Conservation (phyloP, 805 yeast species). For the Wickerhamiella azyma region DNA sequence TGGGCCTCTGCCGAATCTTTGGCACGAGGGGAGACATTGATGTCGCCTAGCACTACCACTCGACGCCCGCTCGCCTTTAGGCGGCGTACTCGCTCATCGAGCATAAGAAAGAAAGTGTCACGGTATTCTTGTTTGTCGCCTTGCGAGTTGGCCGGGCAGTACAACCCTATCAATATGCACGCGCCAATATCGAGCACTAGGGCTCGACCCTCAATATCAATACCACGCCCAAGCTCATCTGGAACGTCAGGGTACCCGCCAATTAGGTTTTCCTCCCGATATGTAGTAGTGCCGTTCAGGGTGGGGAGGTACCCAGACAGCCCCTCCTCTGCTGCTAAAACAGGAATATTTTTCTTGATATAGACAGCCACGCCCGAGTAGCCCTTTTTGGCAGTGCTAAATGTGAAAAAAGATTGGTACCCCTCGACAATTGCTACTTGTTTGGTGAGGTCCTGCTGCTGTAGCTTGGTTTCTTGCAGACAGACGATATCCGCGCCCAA, state of each 20-base stretch:
- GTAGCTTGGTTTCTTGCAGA: slow-evolving; percentile 73
- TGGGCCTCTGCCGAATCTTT: slow-evolving; percentile 71
- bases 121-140: slow-evolving; percentile 49
- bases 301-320: slow-evolving; percentile 46
- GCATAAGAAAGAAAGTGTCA: slow-evolving; percentile 42
- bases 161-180: slow-evolving; percentile 39
- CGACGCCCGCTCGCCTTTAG: slow-evolving; percentile 43
- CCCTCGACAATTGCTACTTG: slow-evolving; percentile 39
- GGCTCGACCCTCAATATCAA: slow-evolving; percentile 81
- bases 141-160: slow-evolving; percentile 86
- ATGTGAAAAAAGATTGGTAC: slow-evolving; percentile 50
- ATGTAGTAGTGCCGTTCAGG: slow-evolving; percentile 1
- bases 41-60: slow-evolving; percentile 77
- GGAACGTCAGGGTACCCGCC: slow-evolving; percentile 54
- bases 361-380: slow-evolving; percentile 89
- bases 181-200: slow-evolving; percentile 51
- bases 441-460: slow-evolving; percentile 34
- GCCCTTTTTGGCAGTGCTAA: slow-evolving; percentile 60
- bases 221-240: slow-evolving; percentile 28
- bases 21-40: slow-evolving; percentile 67
- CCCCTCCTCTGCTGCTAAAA: slow-evolving; percentile 78
- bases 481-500: slow-evolving; percentile 66
- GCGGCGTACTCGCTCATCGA: slow-evolving; percentile 49
- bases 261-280: slow-evolving; percentile 27
- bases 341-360: slow-evolving; percentile 38